Evolutionary conservation across 371 early-diverging fungal genomes (phyloP), one percentile per base, ranked within the genome.

Genomic region (Smittium culicis): DNA sequence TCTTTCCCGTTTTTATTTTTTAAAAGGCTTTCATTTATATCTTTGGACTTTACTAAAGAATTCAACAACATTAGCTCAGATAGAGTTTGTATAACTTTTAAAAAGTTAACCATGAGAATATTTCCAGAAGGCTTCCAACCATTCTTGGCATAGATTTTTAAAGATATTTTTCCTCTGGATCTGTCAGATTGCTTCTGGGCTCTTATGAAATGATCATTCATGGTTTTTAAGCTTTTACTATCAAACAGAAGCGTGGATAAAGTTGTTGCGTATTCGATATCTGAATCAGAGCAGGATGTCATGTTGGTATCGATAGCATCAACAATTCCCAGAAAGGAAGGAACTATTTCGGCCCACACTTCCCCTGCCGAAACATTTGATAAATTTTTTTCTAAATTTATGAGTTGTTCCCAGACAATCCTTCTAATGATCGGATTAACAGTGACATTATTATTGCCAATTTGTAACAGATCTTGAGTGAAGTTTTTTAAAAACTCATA

Each of bases 71-170:
- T 17, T 20, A 17, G 25, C 54, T 54, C 54, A 27, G 32, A 32
- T 27, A 60, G 16, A 27, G 11, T 27, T 27, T 60, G 60, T 27
- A 60, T 29, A 27, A 60, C 60, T 27, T 25, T 60, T 32, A 60
- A 60, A 5, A 14, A 8, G 16, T 60, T 27, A 27, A 11, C 25
- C 27, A 60, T 25, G 8, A 60, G 11, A 5, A 60, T 60, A 27
- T 60, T 60, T 60, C 60, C 60, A 27, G 60, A 60, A 8, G 60
- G 60, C 25, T 60, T 60, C 16, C 32, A 60, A 27, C 60, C 60
- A 60, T 60, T 60, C 60, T 29, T 60, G 29, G 60, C 60, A 60
- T 60, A 60, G 16, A 60, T 27, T 32, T 16, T 8, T 25, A 60
- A 60, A 16, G 60, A 8, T 8, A 27, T 27, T 32, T 32, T 60